phyloP scores from a whole-genome alignment of 805 yeast genomes.

The Suhomyces prunicola region DNA sequence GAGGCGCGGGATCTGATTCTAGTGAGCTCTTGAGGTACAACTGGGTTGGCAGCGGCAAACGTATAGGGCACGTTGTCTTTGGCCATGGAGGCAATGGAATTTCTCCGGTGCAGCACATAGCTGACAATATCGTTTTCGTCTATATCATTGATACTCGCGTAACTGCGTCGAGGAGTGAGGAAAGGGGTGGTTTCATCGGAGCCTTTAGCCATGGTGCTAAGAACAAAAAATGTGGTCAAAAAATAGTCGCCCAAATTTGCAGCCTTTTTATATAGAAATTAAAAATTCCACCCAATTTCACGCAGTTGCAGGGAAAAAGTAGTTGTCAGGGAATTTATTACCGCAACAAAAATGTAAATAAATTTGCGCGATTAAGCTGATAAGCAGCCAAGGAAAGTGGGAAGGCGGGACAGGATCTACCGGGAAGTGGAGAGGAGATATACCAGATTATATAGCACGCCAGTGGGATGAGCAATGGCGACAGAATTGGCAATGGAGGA shows the following conservation, averaged over 20 bases:
- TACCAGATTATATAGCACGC: neutral
- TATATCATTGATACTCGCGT: conserved; percentile 9
- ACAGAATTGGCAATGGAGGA: neutral
- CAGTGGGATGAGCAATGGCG: neutral
- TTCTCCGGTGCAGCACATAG: conserved; percentile 38
- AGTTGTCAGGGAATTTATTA: neutral
- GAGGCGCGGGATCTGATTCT: conserved; percentile 13
- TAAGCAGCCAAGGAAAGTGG: neutral
- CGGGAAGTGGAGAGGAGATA: neutral
- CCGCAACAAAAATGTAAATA: neutral
- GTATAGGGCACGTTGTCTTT: conserved; percentile 14
- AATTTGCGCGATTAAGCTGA: neutral
- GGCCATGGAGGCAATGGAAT: conserved; percentile 35
- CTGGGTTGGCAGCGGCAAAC: conserved; percentile 11
- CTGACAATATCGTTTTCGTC: conserved; percentile 37
- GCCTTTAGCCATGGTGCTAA: neutral
- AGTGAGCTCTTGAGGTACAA: conserved; percentile 12
- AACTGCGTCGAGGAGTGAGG: conserved; percentile 7
- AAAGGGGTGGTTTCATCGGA: conserved; percentile 7
- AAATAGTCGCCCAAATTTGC: neutral
- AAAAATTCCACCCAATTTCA: neutral
- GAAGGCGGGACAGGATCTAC: neutral
- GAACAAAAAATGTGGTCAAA: neutral
- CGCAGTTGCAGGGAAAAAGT: neutral
- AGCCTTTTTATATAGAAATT: neutral